Conservation (phyloP, 2,329 filamentous ascomycete genomes). For the Xylaria arbuscula region DNA sequence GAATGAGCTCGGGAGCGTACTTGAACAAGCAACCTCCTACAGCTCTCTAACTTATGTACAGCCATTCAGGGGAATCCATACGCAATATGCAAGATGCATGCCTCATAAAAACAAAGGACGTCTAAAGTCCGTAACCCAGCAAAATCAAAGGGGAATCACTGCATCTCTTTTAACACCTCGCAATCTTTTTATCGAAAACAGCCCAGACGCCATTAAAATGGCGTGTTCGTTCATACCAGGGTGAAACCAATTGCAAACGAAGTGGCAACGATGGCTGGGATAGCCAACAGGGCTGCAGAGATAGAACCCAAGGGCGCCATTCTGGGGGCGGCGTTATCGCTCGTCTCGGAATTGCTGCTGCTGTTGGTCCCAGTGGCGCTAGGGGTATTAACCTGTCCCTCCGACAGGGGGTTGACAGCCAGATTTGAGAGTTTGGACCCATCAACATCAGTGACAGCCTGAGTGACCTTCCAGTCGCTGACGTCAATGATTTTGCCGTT, state of each 20-base stretch:
- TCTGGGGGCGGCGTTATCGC: conserved; percentile 35
- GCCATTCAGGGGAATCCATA: conserved; percentile 33
- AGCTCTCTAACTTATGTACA: conserved; percentile 38
- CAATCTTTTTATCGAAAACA: conserved; percentile 36
- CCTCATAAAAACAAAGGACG: conserved; percentile 32
- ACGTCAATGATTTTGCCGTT: conserved; percentile 76
- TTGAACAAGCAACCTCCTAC: conserved; percentile 12
- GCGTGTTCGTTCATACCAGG: conserved; percentile 29
- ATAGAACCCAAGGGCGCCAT: conserved; percentile 32
- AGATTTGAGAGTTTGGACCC: conserved; percentile 58
- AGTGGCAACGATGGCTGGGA: conserved; percentile 37
- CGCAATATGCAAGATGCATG: conserved; percentile 33
- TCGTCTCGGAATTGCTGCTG: conserved; percentile 16
- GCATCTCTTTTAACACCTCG: conserved; percentile 35
- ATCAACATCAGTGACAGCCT: conserved; percentile 55
- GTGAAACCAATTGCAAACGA: conserved; percentile 37
- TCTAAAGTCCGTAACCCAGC: conserved; percentile 27
- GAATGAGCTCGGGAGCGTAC: conserved; percentile 14
- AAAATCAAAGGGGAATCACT: conserved; percentile 39
- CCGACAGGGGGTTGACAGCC: conserved; percentile 54
- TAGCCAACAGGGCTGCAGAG: conserved; percentile 29
- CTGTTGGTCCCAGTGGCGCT: conserved; percentile 21
- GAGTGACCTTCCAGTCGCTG: conserved; percentile 67
- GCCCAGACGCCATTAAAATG: conserved; percentile 23
- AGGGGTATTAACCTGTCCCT: conserved; percentile 41